Evolutionary conservation across 129 eudicot genomes (phyloP).

Genomic region (Escallonia herrerae): DNA sequence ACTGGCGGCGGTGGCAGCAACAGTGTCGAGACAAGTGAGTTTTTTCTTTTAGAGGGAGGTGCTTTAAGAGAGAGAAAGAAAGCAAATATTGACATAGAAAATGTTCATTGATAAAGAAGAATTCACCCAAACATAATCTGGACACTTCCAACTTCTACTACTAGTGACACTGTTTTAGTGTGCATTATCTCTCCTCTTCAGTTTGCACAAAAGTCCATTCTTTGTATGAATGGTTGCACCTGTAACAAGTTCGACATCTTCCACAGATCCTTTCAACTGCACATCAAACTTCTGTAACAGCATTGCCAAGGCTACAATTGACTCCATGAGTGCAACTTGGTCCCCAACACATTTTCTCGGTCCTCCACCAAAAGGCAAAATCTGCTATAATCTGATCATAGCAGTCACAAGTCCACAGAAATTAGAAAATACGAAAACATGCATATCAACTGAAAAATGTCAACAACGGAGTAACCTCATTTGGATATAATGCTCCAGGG

Average conservation of each 20-base stretch:
- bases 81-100: too few species aligned
- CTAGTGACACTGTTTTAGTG: too few species aligned
- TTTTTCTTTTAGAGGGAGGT: too few species aligned
- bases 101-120: too few species aligned
- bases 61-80: too few species aligned
- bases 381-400: conserved; percentile 64
- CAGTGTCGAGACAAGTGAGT: too few species aligned
- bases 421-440: neutral
- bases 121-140: too few species aligned
- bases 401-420: neutral
- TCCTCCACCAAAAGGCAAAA: conserved; percentile 97
- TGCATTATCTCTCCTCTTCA: conserved; percentile 42
- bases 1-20: too few species aligned
- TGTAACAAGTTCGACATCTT: conserved; percentile 78
- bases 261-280: conserved; percentile 76
- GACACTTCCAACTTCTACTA: too few species aligned
- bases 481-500: conserved; percentile 91
- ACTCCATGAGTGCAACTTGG: conserved; percentile 98
- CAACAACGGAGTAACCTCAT: conserved; percentile 47
- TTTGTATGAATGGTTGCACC: conserved; percentile 99
- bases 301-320: conserved; percentile 83
- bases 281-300: conserved; percentile 74
- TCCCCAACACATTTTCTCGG: conserved; percentile 99
- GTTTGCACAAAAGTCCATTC: conserved; percentile 76
- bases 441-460: neutral